Evolutionary conservation across 768 basidiomycete species (phyloP).

Genomic region (Albatrellus ellisii): DNA sequence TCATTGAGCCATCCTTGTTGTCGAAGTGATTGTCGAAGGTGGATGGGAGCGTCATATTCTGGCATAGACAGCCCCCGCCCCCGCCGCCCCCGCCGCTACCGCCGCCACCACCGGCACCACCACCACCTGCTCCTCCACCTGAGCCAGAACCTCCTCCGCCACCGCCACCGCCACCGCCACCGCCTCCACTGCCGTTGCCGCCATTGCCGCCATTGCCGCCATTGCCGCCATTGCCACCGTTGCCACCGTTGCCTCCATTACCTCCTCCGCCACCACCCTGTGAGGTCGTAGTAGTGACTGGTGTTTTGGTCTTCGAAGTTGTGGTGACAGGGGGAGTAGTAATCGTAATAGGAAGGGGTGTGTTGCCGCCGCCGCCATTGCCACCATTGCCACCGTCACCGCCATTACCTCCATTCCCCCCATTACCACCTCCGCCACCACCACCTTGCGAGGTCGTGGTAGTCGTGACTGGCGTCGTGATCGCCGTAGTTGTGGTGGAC

Average conservation of each 20-base stretch:
- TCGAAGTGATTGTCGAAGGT: slow-evolving; percentile 41
- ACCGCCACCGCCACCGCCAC: too few relatives aligned
- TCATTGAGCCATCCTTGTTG: slow-evolving; percentile 24
- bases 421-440: too few relatives aligned
- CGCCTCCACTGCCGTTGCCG: too few relatives aligned
- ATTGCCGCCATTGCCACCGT: neutral
- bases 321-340: neutral
- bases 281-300: neutral
- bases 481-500: too few relatives aligned
- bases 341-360: too few relatives aligned
- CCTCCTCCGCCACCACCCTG: neutral
- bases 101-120: neutral
- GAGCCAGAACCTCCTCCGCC: too few relatives aligned
- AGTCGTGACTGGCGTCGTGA: too few relatives aligned
- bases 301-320: neutral
- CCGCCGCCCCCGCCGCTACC: neutral
- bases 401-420: too few relatives aligned
- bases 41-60: neutral
- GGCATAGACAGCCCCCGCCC: too few relatives aligned
- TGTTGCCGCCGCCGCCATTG: too few relatives aligned
- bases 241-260: neutral
- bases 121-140: neutral
- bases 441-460: too few relatives aligned
- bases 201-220: neutral
- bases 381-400: too few relatives aligned